A percentile compares a stretch with the other conserved stretches of the same genome.
Conservation (phyloP, 1,139 yeast species). For the Komagataea norvegica region DNA sequence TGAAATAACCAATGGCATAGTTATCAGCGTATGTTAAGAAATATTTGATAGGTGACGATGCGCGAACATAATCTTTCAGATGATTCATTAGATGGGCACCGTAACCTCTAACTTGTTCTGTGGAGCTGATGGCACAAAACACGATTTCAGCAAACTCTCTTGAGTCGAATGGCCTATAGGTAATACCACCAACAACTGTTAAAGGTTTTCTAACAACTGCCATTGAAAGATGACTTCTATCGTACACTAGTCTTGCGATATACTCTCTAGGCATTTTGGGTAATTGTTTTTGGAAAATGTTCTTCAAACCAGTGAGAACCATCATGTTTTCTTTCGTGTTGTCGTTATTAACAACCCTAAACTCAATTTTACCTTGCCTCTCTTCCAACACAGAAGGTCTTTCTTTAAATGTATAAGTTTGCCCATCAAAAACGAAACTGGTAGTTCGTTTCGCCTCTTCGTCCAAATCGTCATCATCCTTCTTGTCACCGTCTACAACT, state of each 20-base stretch:
- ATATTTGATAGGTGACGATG: conserved; percentile 80
- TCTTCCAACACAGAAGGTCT: conserved; percentile 94
- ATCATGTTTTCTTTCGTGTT: conserved; percentile 82
- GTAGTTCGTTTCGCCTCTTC: conserved; percentile 43
- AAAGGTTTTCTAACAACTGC: conserved; percentile 92
- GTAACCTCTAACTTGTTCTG: conserved; percentile 96
- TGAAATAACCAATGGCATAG: conserved; percentile 97
- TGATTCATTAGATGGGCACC: conserved; percentile 99
- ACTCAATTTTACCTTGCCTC: conserved; percentile 84
- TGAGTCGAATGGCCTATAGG: conserved; percentile 88
- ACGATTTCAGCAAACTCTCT: conserved; percentile 96
- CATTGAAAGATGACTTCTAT: conserved; percentile 88
- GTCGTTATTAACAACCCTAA: conserved; percentile 93
- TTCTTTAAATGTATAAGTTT: conserved; percentile 80
- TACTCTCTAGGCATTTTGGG: conserved; percentile 99
- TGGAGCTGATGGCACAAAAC: conserved; percentile 94
- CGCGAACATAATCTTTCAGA: conserved; percentile 87
- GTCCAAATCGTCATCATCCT: conserved; percentile 27
- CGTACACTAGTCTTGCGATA: conserved; percentile 90
- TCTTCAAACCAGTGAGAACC: conserved; percentile 89
- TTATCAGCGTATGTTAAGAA: conserved; percentile 97
- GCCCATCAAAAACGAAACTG: conserved; percentile 66
- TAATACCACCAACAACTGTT: conserved; percentile 96
- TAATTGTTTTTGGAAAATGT: conserved; percentile 92
- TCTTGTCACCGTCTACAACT: conserved; percentile 25